These are phyloP conservation scores for Mucor sp. DNA, from an alignment of 371 early-diverging fungal genomes.

Conservation along the genomic window DNA sequence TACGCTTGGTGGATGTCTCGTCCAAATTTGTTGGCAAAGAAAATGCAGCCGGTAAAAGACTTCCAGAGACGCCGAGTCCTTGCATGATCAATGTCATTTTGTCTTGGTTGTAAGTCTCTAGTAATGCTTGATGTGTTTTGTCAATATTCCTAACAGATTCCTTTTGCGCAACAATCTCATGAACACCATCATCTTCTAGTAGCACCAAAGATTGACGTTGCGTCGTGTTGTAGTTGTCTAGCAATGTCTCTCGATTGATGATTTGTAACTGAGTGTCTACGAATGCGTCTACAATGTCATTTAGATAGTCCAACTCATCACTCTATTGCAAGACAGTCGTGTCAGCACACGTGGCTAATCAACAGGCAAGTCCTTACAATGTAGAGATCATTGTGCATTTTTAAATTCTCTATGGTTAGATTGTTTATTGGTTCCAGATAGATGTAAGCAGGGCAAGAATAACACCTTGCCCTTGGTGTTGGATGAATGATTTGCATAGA, in stretches of 20 bases:
- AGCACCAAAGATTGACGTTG: not conserved
- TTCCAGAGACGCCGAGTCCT: not conserved
- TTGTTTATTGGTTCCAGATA: not conserved
- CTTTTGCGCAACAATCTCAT: no score
- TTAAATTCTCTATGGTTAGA: not conserved
- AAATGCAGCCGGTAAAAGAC: not conserved
- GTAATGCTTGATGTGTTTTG: not conserved
- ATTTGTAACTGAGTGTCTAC: not conserved
- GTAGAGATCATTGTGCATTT: not conserved
- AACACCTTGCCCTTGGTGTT: not conserved
- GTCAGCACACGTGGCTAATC: not conserved
- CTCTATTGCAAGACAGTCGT: not conserved
- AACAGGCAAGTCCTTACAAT: not conserved
- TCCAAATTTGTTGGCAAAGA: not conserved
- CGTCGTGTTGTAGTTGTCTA: not conserved
- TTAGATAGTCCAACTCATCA: not conserved
- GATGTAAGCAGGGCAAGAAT: constrained; percentile 2
- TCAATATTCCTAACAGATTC: not conserved
- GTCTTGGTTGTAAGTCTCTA: not conserved
- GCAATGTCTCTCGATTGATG: not conserved
- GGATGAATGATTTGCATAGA: not conserved
- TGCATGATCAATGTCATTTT: not conserved
- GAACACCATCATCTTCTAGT: not conserved
- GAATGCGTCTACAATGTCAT: not conserved
- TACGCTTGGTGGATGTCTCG: not conserved